Evolutionary conservation across 768 basidiomycete genomes (phyloP).

Genomic region (Stropharia rugosoannulata): DNA sequence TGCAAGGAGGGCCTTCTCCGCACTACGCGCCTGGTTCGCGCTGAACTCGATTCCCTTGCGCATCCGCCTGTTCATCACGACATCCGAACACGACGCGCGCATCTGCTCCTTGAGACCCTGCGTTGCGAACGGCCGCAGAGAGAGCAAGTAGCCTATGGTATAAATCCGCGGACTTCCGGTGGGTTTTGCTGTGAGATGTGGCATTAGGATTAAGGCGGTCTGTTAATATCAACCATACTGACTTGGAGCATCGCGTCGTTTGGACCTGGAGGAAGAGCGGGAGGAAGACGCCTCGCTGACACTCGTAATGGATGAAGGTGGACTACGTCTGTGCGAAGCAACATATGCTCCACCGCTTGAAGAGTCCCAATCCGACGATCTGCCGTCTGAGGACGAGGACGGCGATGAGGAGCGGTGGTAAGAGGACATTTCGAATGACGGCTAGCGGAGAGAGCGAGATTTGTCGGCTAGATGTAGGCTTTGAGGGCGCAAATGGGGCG

Average conservation of each 20-base stretch:
- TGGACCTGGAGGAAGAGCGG: not conserved
- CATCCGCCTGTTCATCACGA: constrained; percentile 31
- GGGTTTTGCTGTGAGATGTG: not conserved
- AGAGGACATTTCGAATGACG: not conserved
- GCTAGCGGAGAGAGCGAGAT: not conserved
- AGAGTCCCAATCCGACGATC: not conserved
- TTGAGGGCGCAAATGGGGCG: not conserved
- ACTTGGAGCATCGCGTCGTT: not conserved
- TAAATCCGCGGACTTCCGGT: constrained; percentile 10
- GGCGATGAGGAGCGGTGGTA: constrained; percentile 3
- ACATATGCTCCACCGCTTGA: not conserved
- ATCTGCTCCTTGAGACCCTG: constrained; percentile 22
- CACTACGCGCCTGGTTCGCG: constrained; percentile 7
- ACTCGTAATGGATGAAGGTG: constrained; percentile 1
- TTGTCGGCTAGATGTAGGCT: not conserved
- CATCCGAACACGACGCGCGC: constrained; percentile 22
- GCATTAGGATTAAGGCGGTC: not conserved
- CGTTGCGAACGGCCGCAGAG: constrained; percentile 18
- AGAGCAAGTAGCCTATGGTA: constrained; percentile 12
- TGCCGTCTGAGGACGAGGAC: not conserved
- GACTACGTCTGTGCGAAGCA: constrained; percentile 2
- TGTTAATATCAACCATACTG: not conserved
- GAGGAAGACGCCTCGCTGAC: constrained; percentile 5
- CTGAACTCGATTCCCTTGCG: constrained; percentile 27
- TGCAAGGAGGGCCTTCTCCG: not conserved